Evolutionary conservation across 805 yeast species (phyloP), one percentile per base, ranked within the genome.

Genomic region (Ogataea pini): DNA sequence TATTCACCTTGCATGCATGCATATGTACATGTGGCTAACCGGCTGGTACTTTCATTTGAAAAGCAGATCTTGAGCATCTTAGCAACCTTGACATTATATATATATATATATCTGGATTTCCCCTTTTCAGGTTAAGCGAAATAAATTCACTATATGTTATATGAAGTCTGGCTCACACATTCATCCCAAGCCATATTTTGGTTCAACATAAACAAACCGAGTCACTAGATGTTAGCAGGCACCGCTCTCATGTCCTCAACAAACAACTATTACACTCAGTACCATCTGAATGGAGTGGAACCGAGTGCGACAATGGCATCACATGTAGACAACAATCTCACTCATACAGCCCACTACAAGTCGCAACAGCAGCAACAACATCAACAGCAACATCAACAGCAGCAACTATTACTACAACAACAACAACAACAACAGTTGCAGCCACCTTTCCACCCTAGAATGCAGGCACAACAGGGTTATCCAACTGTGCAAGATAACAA

Each of bases 361-460:
- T 28, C 33, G n/a, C 29, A 36, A 28, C 36, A 44, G 7, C 34
- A 20, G 22, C 39, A 42, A 13, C 36, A 31, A 19, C 46, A 31
- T 9, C 46, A 34, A 4, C 49, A 44, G n/a, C 44, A 45, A 24
- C 42, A 48, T 16, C 38, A 39, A 4, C 47, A 40, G 25, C 49
- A 22, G 17, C 50, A 22, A 45, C 46, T n/a, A n/a, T n/a, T n/a
- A n/a, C n/a, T 27, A 9, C 45, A 42, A 24, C 40, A 33, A 9
- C 31, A 33, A 10, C 43, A 36, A 36, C 42, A 47, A n/a, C 43
- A 46, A 17, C 46, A 33, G 39, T 31, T 27, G 19, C 46, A 46
- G 12, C 37, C 18, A 14, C 24, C 33, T 17, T 34, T 18, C 17
- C 20, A 24, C 16, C 29, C 36, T 6, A 17, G 41, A 33, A 14